Percentiles rank a stretch among this genome's conserved stretches.
phyloP scores from a whole-genome alignment of 2,329 filamentous ascomycete species.

The Penicillium janthinellum region DNA sequence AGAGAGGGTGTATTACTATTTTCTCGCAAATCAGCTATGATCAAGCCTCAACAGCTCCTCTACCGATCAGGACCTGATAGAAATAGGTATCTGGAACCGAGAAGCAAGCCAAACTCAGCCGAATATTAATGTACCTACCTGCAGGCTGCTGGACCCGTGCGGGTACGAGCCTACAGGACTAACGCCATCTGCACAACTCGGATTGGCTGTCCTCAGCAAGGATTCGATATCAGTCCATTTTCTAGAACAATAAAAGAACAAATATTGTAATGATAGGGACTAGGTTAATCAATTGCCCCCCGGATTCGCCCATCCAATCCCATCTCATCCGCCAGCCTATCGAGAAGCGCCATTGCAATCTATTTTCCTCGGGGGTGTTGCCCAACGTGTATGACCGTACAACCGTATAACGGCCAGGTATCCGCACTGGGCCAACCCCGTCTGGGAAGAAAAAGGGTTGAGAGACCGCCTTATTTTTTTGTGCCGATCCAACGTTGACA shows the following conservation, averaged over 20 bases:
- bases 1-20: too few relatives aligned
- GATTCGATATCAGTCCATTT: background rate
- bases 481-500: conserved; percentile 23
- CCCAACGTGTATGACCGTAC: background rate
- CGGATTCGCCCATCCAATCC: background rate
- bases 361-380: conserved; percentile 1
- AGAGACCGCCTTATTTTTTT: conserved; percentile 27
- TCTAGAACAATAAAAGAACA: conserved; percentile 6
- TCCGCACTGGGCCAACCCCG: conserved; percentile 12
- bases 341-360: background rate
- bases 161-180: background rate
- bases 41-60: too few relatives aligned
- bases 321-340: background rate
- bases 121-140: too few relatives aligned
- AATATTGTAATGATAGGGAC: background rate
- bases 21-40: too few relatives aligned
- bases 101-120: too few relatives aligned
- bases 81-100: too few relatives aligned
- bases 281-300: background rate
- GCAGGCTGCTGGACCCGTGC: background rate
- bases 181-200: background rate
- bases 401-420: background rate
- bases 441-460: conserved; percentile 15
- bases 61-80: too few relatives aligned
- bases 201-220: background rate